phyloP scores from a whole-genome alignment of 2,329 filamentous ascomycete species.

The Penicillium sp. region DNA sequence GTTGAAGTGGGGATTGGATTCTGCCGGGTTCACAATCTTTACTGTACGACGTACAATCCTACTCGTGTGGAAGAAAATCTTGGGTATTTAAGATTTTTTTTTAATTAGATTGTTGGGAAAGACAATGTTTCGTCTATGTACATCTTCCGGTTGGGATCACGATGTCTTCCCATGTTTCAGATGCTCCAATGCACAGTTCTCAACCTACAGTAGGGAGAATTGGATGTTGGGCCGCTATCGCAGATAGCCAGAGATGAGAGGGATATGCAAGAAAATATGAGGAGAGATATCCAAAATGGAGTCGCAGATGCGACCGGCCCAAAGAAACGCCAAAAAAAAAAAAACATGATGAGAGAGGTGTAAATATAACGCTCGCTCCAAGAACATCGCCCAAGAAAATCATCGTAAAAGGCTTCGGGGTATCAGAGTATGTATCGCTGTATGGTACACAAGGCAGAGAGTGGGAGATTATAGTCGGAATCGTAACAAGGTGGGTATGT shows the following conservation, averaged over 20 bases:
- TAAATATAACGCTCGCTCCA: conserved; percentile 7
- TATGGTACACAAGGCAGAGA: conserved; percentile 23
- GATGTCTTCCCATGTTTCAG: conserved; percentile 13
- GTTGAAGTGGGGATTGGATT: conserved; percentile 5
- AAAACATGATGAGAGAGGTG: conserved; percentile 4
- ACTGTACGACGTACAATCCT: background rate
- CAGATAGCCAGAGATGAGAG: conserved; percentile 12
- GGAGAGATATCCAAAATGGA: background rate
- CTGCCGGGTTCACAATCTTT: background rate
- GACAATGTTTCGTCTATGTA: conserved; percentile 9
- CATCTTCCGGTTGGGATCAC: conserved; percentile 12
- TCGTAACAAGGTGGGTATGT: conserved; percentile 6
- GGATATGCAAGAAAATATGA: background rate
- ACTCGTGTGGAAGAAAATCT: background rate
- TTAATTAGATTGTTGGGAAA: background rate
- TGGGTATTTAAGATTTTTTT: background rate
- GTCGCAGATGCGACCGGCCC: conserved; percentile 10
- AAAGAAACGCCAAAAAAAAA: conserved; percentile 24
- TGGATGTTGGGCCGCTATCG: conserved; percentile 12
- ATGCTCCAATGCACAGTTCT: conserved; percentile 18
- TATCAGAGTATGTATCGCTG: conserved; percentile 22
- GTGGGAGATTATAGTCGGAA: background rate
- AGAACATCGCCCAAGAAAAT: background rate
- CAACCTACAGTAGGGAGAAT: conserved; percentile 21
- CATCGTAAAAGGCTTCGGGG: conserved; percentile 23